Percentiles rank a stretch among this genome's conserved stretches.
Conservation (phyloP, 495 filamentous ascomycete genomes). For the Chaetomium tenue region DNA sequence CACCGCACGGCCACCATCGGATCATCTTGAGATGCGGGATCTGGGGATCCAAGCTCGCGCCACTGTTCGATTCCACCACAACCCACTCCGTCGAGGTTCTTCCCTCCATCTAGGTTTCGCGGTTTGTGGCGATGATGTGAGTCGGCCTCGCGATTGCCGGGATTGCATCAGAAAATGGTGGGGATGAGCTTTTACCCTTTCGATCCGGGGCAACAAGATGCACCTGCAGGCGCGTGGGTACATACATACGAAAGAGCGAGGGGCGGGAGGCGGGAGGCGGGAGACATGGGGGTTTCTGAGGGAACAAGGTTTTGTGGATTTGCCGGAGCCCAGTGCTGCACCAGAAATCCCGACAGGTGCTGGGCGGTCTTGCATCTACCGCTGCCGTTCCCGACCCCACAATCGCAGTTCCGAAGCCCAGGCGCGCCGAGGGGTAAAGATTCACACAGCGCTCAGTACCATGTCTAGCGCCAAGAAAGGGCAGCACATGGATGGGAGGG, state of each 20-base stretch:
- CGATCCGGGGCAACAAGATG: not conserved
- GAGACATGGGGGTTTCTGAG: not conserved
- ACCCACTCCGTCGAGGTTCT: not conserved
- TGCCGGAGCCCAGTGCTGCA: not conserved
- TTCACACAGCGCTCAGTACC: conserved; percentile 1
- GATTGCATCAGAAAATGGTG: not conserved
- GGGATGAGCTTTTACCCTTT: conserved; percentile 19
- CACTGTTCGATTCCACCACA: not conserved
- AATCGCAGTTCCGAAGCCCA: conserved; percentile 11
- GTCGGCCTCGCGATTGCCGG: conserved; percentile 12
- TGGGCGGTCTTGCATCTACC: conserved; percentile 15
- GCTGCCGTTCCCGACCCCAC: conserved; percentile 22
- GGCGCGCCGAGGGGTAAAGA: conserved; percentile 17
- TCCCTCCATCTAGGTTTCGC: not conserved
- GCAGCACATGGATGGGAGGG: not conserved
- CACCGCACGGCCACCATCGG: not conserved
- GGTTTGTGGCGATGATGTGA: not conserved
- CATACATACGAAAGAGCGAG: no score
- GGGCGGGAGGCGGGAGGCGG: not conserved
- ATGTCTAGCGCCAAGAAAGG: not conserved
- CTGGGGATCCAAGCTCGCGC: not conserved
- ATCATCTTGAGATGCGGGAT: no score
- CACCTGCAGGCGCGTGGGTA: not conserved
- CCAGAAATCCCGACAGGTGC: conserved; percentile 4
- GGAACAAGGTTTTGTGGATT: conserved; percentile 20